Base-by-base conservation (phyloP, 139 green algal species). In the Chlamydomonas sp. region DNA sequence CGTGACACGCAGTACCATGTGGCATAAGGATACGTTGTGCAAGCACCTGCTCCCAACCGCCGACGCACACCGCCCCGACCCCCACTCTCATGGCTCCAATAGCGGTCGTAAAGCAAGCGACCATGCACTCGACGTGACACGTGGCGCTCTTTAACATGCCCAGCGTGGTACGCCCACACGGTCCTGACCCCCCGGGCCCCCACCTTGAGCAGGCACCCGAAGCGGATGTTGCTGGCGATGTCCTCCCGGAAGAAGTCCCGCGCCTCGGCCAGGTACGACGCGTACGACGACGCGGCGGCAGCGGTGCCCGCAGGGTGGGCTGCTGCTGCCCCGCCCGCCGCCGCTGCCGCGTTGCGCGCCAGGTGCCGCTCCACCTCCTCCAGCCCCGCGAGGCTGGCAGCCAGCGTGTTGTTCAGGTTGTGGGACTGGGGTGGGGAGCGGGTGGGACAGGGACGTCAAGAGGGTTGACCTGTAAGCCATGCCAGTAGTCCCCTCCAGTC, bases 151-250 rank as follows among this genome's bases (percentile, higher is more conserved):
- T 49, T 49, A 49, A 49, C 31, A 49, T 49, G 31, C 31, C 31
- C 31, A 49, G 31, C 31, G 31, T 49, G 31, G 31, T 20, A 12
- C 9, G 74, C 18, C 60, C 15, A 10, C 7, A 61, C 58, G 6
- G 15, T 10, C 67, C 67, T n/a, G 20, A 15, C 60, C 6, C 14
- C 7, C 57, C 9, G 77, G 18, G 12, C 12, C 66, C 83, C 7
- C 82, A 91, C 90, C 79, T 91, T 82, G 69, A 91, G 91, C 94
- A 95, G 96, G 59, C 79, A 78, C 75, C 77, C 88, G 31, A 86
- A 71, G 31, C 93, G 92, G 80, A 93, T 88, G 75, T 61, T 83
- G 78, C 90, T 88, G 12, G 91, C 67, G 1, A 93, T 88, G 20
- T 94, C 89, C 9, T 95, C 88, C 4, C 90, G 77, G 75, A 94